A percentile compares a stretch with the other conserved stretches of the same genome.
Conservation (phyloP, 495 filamentous ascomycete species). For the Penicillium canescens region DNA sequence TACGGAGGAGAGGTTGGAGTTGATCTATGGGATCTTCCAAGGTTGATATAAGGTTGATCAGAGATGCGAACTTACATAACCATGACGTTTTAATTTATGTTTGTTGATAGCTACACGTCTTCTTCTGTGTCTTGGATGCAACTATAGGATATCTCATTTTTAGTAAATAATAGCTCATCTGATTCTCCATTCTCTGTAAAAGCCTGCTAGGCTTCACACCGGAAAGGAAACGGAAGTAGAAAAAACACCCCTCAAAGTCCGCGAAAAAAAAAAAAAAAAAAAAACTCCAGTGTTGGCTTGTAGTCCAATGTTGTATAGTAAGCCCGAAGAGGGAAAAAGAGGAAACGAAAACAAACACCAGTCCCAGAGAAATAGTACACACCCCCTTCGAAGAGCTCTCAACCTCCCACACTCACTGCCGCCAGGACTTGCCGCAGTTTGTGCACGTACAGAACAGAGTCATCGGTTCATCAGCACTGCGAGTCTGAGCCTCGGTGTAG, state of each 20-base stretch:
- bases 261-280: neutral
- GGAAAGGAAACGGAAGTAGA: neutral
- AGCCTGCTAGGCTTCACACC: neutral
- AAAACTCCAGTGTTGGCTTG: conserved; percentile 16
- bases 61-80: neutral
- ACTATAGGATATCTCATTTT: conserved; percentile 4
- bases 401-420: conserved; percentile 30
- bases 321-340: conserved; percentile 5
- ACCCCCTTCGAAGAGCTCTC: conserved; percentile 1
- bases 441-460: conserved; percentile 50
- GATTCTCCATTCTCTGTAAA: neutral
- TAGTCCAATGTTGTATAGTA: conserved; percentile 2
- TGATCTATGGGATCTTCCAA: neutral
- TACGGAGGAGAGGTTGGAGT: neutral
- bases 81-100: neutral
- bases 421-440: conserved; percentile 54
- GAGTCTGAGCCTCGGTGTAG: conserved; percentile 94
- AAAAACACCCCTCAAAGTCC: neutral
- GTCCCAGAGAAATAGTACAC: conserved; percentile 21
- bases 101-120: neutral
- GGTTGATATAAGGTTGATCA: neutral
- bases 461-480: conserved; percentile 77
- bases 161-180: conserved; percentile 1
- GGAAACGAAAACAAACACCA: conserved; percentile 12
- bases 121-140: neutral